Base-by-base conservation (phyloP, 78 protist genomes). In the Dictyostelium citrinum region DNA sequence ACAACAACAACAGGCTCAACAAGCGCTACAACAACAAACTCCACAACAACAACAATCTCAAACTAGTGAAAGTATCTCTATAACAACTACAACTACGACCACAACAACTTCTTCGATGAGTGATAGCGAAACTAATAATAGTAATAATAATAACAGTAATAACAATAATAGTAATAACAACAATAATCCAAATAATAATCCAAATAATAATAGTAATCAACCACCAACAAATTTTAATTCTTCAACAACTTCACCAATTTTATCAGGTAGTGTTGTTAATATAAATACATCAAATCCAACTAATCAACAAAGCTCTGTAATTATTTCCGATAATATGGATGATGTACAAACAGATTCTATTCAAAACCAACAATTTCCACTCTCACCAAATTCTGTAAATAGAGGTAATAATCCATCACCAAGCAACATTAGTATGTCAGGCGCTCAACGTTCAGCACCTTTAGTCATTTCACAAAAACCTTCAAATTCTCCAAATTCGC, bases 161-260 rank as follows among this genome's bases (percentile, higher is more conserved):
- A 45, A n/a, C 16, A 17, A 22, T 35, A 37, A 20, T 31, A 72
- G 17, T 20, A 31, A 72, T 31, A 72, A 22, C 1, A 74, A 37
- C 22, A n/a, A 29, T 75, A 39, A 39, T 46, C 22, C 1, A 17
- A 39, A 5, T 22, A 75, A 35, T 75, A 12, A 75, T 33, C 0
- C 2, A 2, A 39, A 43, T 43, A 27, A 76, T 20, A 76, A 76
- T 24, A n/a, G 20, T 3, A n/a, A 17, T 9, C 0, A 9, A 35
- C 1, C 24, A 22, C 41, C n/a, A 76, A 17, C 49, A 76, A 41
- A 76, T 76, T 41, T 41, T 24, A 41, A 24, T 9, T 29, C 49
- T 24, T 39, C 41, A 45, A 35, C 83, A n/a, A 22, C 83, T 2
- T 75, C 81, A 41, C 49, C 81, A 75, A 75, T 43, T 75, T 75